These are phyloP conservation scores for Phytophthora colocasiae DNA, from an alignment of 352 stramenopile species.

Conservation along the genomic window DNA sequence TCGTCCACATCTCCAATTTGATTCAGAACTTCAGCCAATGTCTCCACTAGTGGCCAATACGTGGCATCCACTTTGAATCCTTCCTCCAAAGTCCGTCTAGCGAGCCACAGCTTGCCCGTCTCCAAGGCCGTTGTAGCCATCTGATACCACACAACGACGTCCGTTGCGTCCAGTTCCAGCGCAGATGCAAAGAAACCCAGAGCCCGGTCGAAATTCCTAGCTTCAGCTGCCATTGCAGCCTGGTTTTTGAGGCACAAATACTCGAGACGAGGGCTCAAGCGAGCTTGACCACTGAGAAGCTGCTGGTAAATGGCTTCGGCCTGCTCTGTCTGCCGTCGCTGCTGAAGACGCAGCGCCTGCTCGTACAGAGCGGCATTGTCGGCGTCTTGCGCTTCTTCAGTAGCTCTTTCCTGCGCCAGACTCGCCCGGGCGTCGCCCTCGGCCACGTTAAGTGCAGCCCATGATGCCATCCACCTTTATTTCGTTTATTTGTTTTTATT, in stretches of 20 bases:
- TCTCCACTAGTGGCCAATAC: constrained; percentile 72
- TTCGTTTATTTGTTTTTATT: too few species aligned
- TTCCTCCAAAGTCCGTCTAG: constrained; percentile 61
- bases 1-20: constrained; percentile 58
- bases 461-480: constrained; percentile 47
- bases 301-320: constrained; percentile 51
- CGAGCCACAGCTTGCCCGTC: constrained; percentile 73
- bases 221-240: constrained; percentile 63
- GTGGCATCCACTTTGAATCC: constrained; percentile 60
- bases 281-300: constrained; percentile 35
- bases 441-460: constrained; percentile 68
- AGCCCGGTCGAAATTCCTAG: constrained; percentile 43
- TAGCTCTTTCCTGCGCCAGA: constrained; percentile 41
- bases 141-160: constrained; percentile 82
- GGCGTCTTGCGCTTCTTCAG: constrained; percentile 76
- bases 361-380: constrained; percentile 67
- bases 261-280: constrained; percentile 53
- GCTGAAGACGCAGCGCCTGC: constrained; percentile 69
- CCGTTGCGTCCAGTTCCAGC: constrained; percentile 64
- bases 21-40: constrained; percentile 64
- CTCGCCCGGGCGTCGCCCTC: constrained; percentile 28
- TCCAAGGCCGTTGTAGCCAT: constrained; percentile 66
- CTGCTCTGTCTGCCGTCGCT: constrained; percentile 48
- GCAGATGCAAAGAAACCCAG: constrained; percentile 61
- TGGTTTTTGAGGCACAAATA: constrained; percentile 82